Evolutionary conservation across 768 basidiomycete species (phyloP).

Genomic region (Candolleomyces aberdarensis): DNA sequence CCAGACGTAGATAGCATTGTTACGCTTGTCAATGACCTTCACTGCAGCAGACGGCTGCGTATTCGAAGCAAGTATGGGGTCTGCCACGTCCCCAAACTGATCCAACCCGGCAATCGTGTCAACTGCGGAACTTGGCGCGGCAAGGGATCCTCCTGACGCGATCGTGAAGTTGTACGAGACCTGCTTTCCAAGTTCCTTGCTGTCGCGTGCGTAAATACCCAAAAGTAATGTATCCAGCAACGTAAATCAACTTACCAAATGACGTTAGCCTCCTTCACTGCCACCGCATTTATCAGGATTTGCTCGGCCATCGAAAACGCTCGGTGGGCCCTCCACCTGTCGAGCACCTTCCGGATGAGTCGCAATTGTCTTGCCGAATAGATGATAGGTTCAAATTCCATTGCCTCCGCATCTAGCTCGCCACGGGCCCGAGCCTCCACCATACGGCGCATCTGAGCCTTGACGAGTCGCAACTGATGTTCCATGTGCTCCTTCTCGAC

Average conservation of each 20-base stretch:
- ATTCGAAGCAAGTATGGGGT: constrained; percentile 67
- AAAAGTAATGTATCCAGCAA: neutral
- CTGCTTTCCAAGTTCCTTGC: constrained; percentile 83
- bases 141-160: constrained; percentile 76
- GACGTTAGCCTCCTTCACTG: constrained; percentile 92
- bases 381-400: constrained; percentile 74
- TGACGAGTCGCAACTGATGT: constrained; percentile 77
- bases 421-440: constrained; percentile 75
- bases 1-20: constrained; percentile 90
- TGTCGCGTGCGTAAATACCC: constrained; percentile 21
- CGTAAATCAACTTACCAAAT: constrained; percentile 57
- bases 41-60: constrained; percentile 83
- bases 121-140: constrained; percentile 76
- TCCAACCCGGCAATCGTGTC: constrained; percentile 85
- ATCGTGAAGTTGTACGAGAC: constrained; percentile 93
- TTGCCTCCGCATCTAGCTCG: constrained; percentile 61
- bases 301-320: constrained; percentile 92
- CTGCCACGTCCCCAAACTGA: constrained; percentile 91
- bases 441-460: constrained; percentile 77
- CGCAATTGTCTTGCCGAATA: constrained; percentile 81
- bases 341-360: constrained; percentile 77
- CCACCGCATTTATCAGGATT: constrained; percentile 78
- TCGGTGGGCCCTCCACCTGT: constrained; percentile 81
- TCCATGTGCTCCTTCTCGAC: constrained; percentile 94
- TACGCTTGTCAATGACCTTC: constrained; percentile 87